These are phyloP conservation scores for Leptographium galeiforme DNA, from an alignment of 2,329 filamentous ascomycete genomes.

Conservation along the genomic window DNA sequence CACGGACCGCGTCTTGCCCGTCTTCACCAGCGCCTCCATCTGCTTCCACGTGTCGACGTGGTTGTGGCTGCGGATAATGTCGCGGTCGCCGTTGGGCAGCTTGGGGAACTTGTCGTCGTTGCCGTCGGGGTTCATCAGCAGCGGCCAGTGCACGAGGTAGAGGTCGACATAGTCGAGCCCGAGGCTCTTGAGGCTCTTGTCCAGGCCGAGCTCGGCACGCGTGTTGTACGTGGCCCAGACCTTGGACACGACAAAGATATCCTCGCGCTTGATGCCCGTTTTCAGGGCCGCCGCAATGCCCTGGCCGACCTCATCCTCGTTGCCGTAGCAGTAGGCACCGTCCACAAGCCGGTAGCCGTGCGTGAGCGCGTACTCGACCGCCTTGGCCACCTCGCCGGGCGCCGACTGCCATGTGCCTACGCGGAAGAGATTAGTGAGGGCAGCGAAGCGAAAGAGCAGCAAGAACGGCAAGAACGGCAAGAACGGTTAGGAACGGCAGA, in stretches of 20 bases:
- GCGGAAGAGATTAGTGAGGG: background rate
- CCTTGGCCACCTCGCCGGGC: constrained; percentile 42
- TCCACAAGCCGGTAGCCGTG: constrained; percentile 50
- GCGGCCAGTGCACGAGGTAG: constrained; percentile 72
- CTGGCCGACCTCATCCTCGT: constrained; percentile 71
- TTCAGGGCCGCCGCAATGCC: constrained; percentile 62
- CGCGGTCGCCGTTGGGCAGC: constrained; percentile 57
- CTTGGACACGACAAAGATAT: constrained; percentile 77
- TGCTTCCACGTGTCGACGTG: constrained; percentile 67
- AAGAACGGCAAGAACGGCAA: background rate
- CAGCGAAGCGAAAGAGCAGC: background rate
- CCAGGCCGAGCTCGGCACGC: constrained; percentile 53
- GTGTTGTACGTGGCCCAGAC: constrained; percentile 72
- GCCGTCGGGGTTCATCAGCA: constrained; percentile 66
- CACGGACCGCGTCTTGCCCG: constrained; percentile 41
- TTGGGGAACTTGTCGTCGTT: constrained; percentile 66
- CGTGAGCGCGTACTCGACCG: constrained; percentile 45
- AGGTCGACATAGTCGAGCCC: constrained; percentile 74
- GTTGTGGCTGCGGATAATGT: constrained; percentile 55
- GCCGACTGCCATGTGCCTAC: constrained; percentile 52
- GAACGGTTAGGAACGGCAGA: background rate
- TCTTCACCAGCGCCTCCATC: constrained; percentile 52
- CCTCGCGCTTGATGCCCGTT: constrained; percentile 58
- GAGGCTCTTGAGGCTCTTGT: constrained; percentile 59
- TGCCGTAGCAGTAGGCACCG: constrained; percentile 63